Evolutionary conservation across 495 filamentous ascomycete genomes (phyloP).

Genomic region (Cryomyces minteri): DNA sequence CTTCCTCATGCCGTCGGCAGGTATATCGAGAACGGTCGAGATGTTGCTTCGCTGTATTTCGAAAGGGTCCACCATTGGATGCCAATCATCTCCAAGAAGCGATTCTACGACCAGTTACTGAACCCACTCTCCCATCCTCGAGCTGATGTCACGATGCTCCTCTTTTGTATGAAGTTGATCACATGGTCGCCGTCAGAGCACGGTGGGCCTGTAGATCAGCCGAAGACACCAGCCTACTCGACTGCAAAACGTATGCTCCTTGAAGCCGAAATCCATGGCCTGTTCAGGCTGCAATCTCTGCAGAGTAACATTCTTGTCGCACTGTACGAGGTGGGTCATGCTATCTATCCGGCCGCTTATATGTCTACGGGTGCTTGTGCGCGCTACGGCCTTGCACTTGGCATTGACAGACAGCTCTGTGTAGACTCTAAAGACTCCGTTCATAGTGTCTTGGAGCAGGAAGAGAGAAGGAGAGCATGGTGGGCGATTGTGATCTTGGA

Average conservation of each 20-base stretch:
- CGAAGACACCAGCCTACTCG: no score
- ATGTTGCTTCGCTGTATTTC: conserved; percentile 8
- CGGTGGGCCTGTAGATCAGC: no score
- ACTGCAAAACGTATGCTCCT: no score
- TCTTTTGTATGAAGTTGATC: conserved; percentile 31
- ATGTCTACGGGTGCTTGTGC: conserved; percentile 18
- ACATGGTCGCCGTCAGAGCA: neutral
- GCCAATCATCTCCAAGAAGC: conserved; percentile 10
- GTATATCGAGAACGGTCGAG: conserved; percentile 1
- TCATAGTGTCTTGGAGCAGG: conserved; percentile 2
- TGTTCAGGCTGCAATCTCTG: no score
- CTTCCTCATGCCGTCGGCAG: no score
- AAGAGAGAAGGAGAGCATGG: conserved; percentile 6
- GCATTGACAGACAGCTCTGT: conserved; percentile 1
- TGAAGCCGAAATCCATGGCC: no score
- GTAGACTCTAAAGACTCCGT: neutral
- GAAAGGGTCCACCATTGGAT: conserved; percentile 5
- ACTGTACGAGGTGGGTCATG: conserved; percentile 21
- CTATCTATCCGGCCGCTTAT: conserved; percentile 21
- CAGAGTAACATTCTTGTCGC: conserved; percentile 19
- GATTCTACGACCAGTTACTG: conserved; percentile 7
- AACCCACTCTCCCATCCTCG: conserved; percentile 24
- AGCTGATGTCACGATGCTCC: conserved; percentile 28
- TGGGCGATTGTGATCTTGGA: conserved; percentile 8
- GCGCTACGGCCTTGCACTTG: conserved; percentile 13